phyloP scores from a whole-genome alignment of 1,284 basidiomycete genomes.

The Leccinum pachyderme region DNA sequence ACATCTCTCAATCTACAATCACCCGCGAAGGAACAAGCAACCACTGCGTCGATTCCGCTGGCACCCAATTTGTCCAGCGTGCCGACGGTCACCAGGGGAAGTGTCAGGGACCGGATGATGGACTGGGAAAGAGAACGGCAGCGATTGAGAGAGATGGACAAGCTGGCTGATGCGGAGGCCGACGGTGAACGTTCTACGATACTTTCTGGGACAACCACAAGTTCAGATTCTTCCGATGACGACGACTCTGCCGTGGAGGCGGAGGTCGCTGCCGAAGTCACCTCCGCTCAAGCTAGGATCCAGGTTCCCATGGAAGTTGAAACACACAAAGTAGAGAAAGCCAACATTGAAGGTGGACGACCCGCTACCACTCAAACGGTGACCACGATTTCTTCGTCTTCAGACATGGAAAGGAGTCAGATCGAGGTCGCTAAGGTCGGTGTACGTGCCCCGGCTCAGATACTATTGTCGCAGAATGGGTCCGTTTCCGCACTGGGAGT shows the following conservation, averaged over 20 bases:
- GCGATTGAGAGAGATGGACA: slow-evolving; percentile 33
- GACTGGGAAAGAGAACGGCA: slow-evolving; percentile 38
- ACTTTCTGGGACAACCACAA: slow-evolving; percentile 25
- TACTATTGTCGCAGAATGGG: slow-evolving; percentile 25
- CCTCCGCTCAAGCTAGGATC: slow-evolving; percentile 22
- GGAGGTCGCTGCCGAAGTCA: slow-evolving; percentile 31
- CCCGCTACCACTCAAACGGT: slow-evolving; percentile 13
- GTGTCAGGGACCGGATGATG: slow-evolving; percentile 36
- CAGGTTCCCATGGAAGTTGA: slow-evolving; percentile 4
- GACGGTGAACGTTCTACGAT: slow-evolving; percentile 26
- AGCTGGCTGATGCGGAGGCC: slow-evolving; percentile 21
- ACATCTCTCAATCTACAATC: slow-evolving; percentile 8
- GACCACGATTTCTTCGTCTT: slow-evolving; percentile 18
- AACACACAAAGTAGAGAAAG: slow-evolving; percentile 16
- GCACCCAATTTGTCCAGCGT: slow-evolving; percentile 19
- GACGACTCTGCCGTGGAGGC: slow-evolving; percentile 32
- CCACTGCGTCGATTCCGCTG: slow-evolving; percentile 9
- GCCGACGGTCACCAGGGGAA: slow-evolving; percentile 32
- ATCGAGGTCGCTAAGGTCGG: slow-evolving; percentile 32
- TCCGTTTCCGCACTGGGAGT: slow-evolving; percentile 20
- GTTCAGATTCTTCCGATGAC: slow-evolving; percentile 19
- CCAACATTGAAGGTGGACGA: slow-evolving; percentile 3
- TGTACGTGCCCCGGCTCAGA: slow-evolving; percentile 28
- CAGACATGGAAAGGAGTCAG: slow-evolving; percentile 25
- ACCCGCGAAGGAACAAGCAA: slow-evolving; percentile 11